Percentiles rank a stretch among this genome's conserved stretches.
Conservation (phyloP, 2,329 filamentous ascomycete species). For the Colletotrichum lindemuthianum region DNA sequence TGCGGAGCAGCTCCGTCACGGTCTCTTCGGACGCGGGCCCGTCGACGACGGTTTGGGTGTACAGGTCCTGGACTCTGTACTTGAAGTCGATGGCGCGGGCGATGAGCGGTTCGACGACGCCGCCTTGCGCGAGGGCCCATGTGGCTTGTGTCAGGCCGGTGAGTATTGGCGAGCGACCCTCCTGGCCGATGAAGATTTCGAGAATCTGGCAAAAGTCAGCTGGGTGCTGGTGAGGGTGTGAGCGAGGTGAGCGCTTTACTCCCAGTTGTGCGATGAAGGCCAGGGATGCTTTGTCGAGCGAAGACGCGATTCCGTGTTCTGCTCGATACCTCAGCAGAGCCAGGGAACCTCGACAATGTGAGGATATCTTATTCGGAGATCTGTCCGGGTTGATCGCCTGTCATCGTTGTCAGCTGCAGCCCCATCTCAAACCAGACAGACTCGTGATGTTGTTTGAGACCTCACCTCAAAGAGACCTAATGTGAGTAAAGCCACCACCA, state of each 20-base stretch:
- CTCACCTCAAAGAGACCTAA: slow-evolving; percentile 28
- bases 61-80: background rate
- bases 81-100: slow-evolving; percentile 20
- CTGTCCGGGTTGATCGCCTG: slow-evolving; percentile 17
- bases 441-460: too few relatives aligned
- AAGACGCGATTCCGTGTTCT: slow-evolving; percentile 17
- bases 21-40: background rate
- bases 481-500: slow-evolving; percentile 13
- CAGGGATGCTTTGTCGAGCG: slow-evolving; percentile 15
- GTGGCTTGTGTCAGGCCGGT: background rate
- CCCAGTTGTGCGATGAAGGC: slow-evolving; percentile 14
- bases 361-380: background rate
- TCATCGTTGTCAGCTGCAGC: background rate
- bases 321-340: slow-evolving; percentile 27
- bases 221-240: background rate
- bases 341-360: slow-evolving; percentile 20
- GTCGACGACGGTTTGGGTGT: background rate
- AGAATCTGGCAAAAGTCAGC: background rate
- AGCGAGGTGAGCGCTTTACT: background rate
- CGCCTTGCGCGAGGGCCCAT: slow-evolving; percentile 1
- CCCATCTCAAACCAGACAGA: too few relatives aligned
- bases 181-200: slow-evolving; percentile 8
- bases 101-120: slow-evolving; percentile 12
- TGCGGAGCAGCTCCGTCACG: background rate
- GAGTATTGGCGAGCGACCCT: background rate